These are phyloP conservation scores for Rauvolfia tetraphylla DNA, from an alignment of 257 asterid species.

Conservation along the genomic window DNA sequence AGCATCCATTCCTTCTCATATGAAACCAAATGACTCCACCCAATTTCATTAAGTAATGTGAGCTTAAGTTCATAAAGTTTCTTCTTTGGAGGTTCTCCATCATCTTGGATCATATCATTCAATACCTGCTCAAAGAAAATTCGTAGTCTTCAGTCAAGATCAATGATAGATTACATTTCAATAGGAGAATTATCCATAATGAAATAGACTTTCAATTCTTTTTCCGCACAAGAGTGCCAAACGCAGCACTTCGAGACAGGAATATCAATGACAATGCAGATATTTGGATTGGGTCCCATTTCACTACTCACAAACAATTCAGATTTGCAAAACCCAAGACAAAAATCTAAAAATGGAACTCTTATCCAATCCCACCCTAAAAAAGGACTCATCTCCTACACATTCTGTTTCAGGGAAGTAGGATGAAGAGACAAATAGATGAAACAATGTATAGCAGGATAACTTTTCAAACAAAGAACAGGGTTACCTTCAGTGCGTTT, in stretches of 20 bases:
- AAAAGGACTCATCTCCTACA: not conserved
- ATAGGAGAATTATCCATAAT: not conserved
- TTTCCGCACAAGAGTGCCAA: not conserved
- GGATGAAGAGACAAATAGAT: not conserved
- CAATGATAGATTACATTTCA: not conserved
- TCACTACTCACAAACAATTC: too few relatives aligned
- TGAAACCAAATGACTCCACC: constrained; percentile 70
- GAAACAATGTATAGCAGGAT: not conserved
- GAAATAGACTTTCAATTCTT: not conserved
- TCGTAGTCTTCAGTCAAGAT: not conserved
- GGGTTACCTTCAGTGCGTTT: constrained; percentile 76
- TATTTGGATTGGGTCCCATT: too few relatives aligned
- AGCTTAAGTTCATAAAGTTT: constrained; percentile 72
- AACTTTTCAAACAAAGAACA: not conserved
- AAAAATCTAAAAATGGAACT: too few relatives aligned
- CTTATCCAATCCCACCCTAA: too few relatives aligned
- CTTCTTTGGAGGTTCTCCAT: constrained; percentile 80
- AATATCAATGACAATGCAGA: not conserved
- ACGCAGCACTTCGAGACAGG: not conserved
- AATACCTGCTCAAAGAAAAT: constrained; percentile 46
- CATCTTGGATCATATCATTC: constrained; percentile 71
- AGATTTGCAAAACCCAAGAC: too few relatives aligned
- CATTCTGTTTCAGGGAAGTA: not conserved
- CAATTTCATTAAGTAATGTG: constrained; percentile 61
- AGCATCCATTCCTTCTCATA: constrained; percentile 86